Evolutionary conservation across 306 rosid species (phyloP).

Genomic region (Amphicarpaea edgeworthii): DNA sequence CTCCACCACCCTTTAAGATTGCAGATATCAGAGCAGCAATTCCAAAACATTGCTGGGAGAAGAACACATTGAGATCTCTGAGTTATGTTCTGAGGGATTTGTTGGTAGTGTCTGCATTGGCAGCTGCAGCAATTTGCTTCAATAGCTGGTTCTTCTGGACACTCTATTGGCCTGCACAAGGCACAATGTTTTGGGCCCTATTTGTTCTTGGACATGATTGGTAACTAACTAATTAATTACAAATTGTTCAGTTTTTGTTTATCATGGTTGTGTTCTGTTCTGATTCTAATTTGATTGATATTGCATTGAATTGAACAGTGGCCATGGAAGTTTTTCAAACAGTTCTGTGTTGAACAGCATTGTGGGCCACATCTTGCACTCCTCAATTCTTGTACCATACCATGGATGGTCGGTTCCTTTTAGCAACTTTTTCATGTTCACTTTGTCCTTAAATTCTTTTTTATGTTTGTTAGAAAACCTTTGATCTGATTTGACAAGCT

Average conservation of each 20-base stretch:
- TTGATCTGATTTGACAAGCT: conserved; percentile 25
- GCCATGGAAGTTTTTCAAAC: conserved; percentile 98
- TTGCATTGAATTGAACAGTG: conserved; percentile 69
- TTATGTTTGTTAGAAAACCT: background rate
- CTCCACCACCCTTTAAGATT: conserved; percentile 86
- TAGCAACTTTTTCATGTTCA: background rate
- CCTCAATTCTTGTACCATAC: conserved; percentile 88
- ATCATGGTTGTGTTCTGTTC: background rate
- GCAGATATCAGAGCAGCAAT: conserved; percentile 89
- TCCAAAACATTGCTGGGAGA: conserved; percentile 90
- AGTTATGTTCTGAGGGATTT: conserved; percentile 76
- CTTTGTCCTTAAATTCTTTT: background rate
- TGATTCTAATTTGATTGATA: background rate
- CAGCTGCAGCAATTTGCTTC: conserved; percentile 55
- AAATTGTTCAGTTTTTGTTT: background rate
- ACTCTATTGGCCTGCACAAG: conserved; percentile 83
- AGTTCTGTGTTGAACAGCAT: conserved; percentile 57
- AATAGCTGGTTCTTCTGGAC: conserved; percentile 73
- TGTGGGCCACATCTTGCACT: conserved; percentile 92
- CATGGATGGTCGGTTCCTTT: conserved; percentile 79
- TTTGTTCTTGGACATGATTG: conserved; percentile 98
- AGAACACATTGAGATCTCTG: conserved; percentile 79
- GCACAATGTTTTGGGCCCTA: conserved; percentile 98
- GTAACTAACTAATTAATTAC: conserved; percentile 40
- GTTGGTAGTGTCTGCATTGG: conserved; percentile 51